Evolutionary conservation across 805 yeast genomes (phyloP), one percentile per base, ranked within the genome.

Genomic region (Nakazawaea wyomingensis): DNA sequence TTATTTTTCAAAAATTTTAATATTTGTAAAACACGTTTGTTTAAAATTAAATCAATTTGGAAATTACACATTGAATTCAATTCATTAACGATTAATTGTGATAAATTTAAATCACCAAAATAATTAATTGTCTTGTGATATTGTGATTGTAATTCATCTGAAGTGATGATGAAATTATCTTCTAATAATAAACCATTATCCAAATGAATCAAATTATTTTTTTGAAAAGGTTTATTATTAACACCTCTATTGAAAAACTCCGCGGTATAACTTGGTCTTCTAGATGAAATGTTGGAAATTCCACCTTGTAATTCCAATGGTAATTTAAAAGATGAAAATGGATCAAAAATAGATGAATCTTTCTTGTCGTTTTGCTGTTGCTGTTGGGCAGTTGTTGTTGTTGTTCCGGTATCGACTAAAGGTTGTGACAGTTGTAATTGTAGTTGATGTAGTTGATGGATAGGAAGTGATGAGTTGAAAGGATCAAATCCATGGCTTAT

Each of bases 181-280:
- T 72, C 73, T 34, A 81, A 61, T 5, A 80, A 52, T 30, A 82
- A 61, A 0, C 89, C 89, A 54, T 82, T 80, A 35, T 83, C 89
- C 42, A 82, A 58, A 63, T 65, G 38, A 46, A 52, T 42, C 30
- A 27, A 45, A 34, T 22, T 37, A 18, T 27, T 22, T n/a, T n/a
- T n/a, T 38, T 44, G 27, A 26, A 41, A 16, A 21, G 39, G 22
- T 41, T 22, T 29, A 16, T 22, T 29, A 16, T 5, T 40, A 21
- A 18, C 13, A 28, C 40, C 33, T 28, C 53, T 47, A 57, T 75
- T 61, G 20, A 80, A 74, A 46, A 76, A 67, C 54, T 82, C 91
- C 2, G 89, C 85, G 10, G 87, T 80, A 55, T 79, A 83, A 42
- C 83, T 75, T 11, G 90, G 88, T 60, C 93, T 72, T 60, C 93